Evolutionary conservation across 495 filamentous ascomycete genomes (phyloP).

Genomic region (Durotheca rogersii): DNA sequence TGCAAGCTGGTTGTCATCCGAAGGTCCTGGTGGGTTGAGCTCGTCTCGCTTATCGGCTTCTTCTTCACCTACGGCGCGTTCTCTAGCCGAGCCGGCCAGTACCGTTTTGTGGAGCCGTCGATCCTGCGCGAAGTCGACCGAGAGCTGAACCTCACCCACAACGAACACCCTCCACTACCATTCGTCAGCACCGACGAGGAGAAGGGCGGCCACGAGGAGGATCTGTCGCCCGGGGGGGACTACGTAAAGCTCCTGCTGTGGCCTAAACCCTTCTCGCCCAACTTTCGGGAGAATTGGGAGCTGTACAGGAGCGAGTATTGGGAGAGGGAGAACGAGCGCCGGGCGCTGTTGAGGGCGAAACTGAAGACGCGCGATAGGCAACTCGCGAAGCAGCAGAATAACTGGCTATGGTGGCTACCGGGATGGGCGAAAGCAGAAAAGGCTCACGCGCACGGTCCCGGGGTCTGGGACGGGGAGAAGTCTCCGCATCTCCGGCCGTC

Average conservation of each 20-base stretch:
- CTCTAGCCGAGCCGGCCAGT: constrained; percentile 61
- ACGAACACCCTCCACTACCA: constrained; percentile 46
- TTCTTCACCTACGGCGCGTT: constrained; percentile 75
- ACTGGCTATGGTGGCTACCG: constrained; percentile 84
- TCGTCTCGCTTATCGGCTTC: constrained; percentile 66
- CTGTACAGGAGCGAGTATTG: constrained; percentile 90
- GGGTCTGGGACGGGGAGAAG: constrained; percentile 34
- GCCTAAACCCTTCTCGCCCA: constrained; percentile 91
- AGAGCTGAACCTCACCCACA: constrained; percentile 42
- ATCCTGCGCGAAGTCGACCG: constrained; percentile 53
- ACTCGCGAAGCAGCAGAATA: constrained; percentile 64
- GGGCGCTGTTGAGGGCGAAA: constrained; percentile 67
- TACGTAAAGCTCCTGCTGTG: constrained; percentile 86
- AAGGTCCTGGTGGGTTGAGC: constrained; percentile 78
- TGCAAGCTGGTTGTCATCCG: constrained; percentile 90
- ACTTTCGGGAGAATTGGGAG: constrained; percentile 98
- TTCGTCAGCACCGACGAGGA: constrained; percentile 48
- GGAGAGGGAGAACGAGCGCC: constrained; percentile 93
- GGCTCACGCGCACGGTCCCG: constrained; percentile 28
- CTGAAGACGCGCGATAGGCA: constrained; percentile 64
- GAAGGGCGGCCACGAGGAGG: constrained; percentile 70
- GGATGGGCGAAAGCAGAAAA: constrained; percentile 38
- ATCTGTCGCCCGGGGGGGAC: constrained; percentile 84
- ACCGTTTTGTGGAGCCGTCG: constrained; percentile 64
- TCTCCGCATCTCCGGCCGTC: constrained; percentile 39